These are phyloP conservation scores for Ramaria sp. DNA, from an alignment of 768 basidiomycete species.

Conservation along the genomic window DNA sequence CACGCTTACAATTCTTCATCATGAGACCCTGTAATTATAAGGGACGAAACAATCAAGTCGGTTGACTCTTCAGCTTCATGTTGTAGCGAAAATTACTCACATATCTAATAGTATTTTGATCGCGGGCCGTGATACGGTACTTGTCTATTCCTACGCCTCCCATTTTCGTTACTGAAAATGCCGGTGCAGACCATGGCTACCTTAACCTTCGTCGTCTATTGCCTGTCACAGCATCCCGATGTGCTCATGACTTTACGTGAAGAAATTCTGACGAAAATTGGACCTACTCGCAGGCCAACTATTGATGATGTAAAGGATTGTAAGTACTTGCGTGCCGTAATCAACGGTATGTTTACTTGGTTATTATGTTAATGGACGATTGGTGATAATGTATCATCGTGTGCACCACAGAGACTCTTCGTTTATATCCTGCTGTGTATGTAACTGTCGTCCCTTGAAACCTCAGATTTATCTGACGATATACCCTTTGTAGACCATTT, in stretches of 20 bases:
- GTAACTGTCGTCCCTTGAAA: too few relatives aligned
- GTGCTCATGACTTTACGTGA: constrained; percentile 36
- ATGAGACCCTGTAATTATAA: constrained; percentile 8
- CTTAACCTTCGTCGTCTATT: constrained; percentile 28
- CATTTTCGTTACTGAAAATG: not conserved
- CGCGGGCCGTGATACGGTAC: constrained; percentile 16
- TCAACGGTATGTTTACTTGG: constrained; percentile 46
- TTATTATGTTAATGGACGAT: too few relatives aligned
- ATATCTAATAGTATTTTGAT: constrained; percentile 13
- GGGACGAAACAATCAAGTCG: constrained; percentile 14
- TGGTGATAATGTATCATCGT: too few relatives aligned
- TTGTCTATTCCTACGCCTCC: constrained; percentile 11
- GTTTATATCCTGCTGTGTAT: too few relatives aligned
- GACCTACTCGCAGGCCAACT: constrained; percentile 35
- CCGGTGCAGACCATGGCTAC: constrained; percentile 21
- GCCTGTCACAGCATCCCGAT: constrained; percentile 40
- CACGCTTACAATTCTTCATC: not conserved
- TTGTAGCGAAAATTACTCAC: not conserved
- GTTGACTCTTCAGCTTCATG: not conserved
- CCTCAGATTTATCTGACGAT: too few relatives aligned
- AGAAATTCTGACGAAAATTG: too few relatives aligned
- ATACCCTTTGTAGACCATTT: too few relatives aligned
- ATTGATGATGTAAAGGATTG: too few relatives aligned
- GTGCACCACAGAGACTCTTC: too few relatives aligned
- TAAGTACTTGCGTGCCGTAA: too few relatives aligned